Conservation (phyloP, 2,329 filamentous ascomycete genomes). For the Ilyonectria destructans region DNA sequence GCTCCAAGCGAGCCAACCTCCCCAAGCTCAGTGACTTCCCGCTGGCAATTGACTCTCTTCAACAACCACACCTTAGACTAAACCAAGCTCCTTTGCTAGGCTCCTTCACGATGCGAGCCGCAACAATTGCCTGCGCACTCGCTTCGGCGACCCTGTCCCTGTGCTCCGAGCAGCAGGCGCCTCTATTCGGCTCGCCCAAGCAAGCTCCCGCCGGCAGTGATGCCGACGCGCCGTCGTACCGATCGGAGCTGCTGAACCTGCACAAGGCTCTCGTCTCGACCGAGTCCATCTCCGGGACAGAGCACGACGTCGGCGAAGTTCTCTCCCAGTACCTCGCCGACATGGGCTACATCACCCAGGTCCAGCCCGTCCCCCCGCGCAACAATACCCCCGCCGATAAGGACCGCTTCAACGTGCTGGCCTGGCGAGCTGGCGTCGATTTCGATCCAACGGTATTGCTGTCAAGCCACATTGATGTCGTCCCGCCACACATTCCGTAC, state of each 20-base stretch:
- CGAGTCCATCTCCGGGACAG: conserved; percentile 80
- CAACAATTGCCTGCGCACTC: conserved; percentile 28
- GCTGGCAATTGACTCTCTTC: background rate
- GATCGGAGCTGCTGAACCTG: conserved; percentile 75
- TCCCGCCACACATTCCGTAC: conserved; percentile 82
- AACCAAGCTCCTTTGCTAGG: background rate
- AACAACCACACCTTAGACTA: background rate
- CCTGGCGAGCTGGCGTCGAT: conserved; percentile 68
- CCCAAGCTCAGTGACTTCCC: background rate
- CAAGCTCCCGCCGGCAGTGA: conserved; percentile 15
- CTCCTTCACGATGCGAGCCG: conserved; percentile 28
- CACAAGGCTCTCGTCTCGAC: conserved; percentile 84
- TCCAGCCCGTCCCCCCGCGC: conserved; percentile 58
- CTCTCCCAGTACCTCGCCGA: conserved; percentile 76
- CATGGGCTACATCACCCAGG: conserved; percentile 61
- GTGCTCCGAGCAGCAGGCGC: conserved; percentile 21
- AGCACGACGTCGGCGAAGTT: conserved; percentile 78
- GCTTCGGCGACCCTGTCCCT: conserved; percentile 30
- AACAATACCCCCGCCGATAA: conserved; percentile 50
- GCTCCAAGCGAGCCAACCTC: conserved; percentile 6
- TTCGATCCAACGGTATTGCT: conserved; percentile 75
- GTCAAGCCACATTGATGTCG: conserved; percentile 87
- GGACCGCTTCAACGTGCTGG: conserved; percentile 80
- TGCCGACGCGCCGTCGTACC: conserved; percentile 54
- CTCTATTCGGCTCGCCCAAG: conserved; percentile 9